Evolutionary conservation across 495 filamentous ascomycete species (phyloP), one percentile per base, ranked within the genome.

Genomic region (Melanomma pulvis-pyrius): DNA sequence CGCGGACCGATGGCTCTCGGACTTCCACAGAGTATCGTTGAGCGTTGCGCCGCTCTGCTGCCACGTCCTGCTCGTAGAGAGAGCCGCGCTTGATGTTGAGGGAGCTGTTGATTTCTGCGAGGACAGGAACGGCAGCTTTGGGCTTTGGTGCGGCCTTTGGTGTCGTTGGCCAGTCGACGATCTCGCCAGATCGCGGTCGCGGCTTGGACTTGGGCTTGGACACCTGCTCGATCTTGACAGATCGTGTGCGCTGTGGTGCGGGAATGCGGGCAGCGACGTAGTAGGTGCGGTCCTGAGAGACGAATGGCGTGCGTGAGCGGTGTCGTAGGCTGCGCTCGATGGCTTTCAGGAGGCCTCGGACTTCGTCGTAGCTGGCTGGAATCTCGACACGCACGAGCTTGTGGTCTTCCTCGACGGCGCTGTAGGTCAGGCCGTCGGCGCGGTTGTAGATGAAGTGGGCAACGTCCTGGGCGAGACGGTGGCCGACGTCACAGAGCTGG

Each of bases 301-400:
- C 66, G 64, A 77, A 73, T 9, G 75, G 75, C 9, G 44, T 61
- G 12, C 61, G 64, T 24, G 63, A 59, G 29, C 62, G 59, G 58
- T 70, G 62, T 22, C 75, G 66, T 21, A 70, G 44, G 39, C 60
- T 61, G 29, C 73, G 72, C 39, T 77, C 75, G 24, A 71, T 72
- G 46, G 72, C 72, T 47, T 68, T 72, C 24, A 79, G 69, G 6
- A 77, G 74, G 13, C 72, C 60, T 7, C 63, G 54, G n/a, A 72
- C 67, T 36, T 79, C 67, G 29, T 65, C 51, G 68, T 76, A 79
- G 47, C 63, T 60, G 34, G 41, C 46, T 11, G 75, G 75, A 28
- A 77, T 63, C 65, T 79, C 75, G 41, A 79, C 73, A 15, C 69
- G 73, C 25, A 77, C 73, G 46, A 73, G 74, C 61, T 75, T 72